Evolutionary conservation across 2,329 filamentous ascomycete species (phyloP).

Genomic region (Claviceps sp.): DNA sequence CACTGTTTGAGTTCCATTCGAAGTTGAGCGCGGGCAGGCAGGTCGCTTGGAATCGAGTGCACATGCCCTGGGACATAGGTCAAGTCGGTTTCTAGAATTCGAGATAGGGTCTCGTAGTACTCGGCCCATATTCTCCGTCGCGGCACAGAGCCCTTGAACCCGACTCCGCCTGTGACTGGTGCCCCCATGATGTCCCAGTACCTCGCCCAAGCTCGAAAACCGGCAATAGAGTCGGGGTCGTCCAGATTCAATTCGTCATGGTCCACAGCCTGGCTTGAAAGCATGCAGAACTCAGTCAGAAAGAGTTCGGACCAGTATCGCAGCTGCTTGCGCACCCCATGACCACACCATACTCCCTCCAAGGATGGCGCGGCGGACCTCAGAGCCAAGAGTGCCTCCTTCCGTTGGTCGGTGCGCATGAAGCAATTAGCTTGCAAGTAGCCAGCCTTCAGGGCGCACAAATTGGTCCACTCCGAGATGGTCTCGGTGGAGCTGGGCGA

Average conservation of each 20-base stretch:
- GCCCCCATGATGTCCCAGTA: slow-evolving; percentile 48
- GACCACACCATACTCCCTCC: slow-evolving; percentile 34
- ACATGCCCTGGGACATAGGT: slow-evolving; percentile 41
- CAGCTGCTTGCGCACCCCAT: slow-evolving; percentile 48
- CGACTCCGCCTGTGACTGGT: slow-evolving; percentile 38
- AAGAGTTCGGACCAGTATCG: slow-evolving; percentile 68
- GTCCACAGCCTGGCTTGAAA: slow-evolving; percentile 47
- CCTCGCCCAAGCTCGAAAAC: slow-evolving; percentile 54
- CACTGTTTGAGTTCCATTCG: slow-evolving; percentile 66
- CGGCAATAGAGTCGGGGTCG: slow-evolving; percentile 39
- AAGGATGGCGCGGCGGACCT: slow-evolving; percentile 53
- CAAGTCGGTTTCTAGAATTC: slow-evolving; percentile 55
- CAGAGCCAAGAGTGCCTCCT: slow-evolving; percentile 54
- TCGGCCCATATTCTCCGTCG: slow-evolving; percentile 66
- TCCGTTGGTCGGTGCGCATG: slow-evolving; percentile 31
- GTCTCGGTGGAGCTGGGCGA: slow-evolving; percentile 38
- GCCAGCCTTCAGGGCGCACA: slow-evolving; percentile 65
- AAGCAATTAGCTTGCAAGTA: slow-evolving; percentile 62
- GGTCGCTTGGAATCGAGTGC: slow-evolving; percentile 27
- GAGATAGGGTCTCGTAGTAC: slow-evolving; percentile 70
- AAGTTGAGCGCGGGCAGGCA: slow-evolving; percentile 49
- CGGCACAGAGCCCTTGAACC: slow-evolving; percentile 45
- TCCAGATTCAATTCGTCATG: slow-evolving; percentile 35
- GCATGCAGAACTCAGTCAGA: slow-evolving; percentile 60
- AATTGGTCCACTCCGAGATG: slow-evolving; percentile 62